Base-by-base conservation (phyloP, 1,284 basidiomycete genomes). In the Ganoderma lingzhi region DNA sequence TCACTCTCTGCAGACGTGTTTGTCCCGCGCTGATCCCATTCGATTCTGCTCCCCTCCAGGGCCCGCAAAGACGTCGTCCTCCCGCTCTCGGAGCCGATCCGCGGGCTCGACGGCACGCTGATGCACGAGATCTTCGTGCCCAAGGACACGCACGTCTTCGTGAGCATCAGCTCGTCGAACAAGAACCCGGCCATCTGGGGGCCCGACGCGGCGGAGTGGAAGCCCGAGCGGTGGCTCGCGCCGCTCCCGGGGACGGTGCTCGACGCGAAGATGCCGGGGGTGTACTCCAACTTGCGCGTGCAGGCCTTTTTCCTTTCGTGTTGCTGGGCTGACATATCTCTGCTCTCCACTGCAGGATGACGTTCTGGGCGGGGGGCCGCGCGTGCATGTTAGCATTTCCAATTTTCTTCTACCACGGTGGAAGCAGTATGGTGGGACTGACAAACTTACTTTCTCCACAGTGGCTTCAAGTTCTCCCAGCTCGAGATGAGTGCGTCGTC, bases 101-200 rank as follows among this genome's bases (percentile, higher is more conserved):
- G 39, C 14, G 64, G 64, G 4, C 10, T 63, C 23, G 62, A 69
- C 60, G 68, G 68, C 6, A 48, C 9, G 39, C 23, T 39, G 15
- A 41, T 69, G 39, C 56, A 63, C 42, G 64, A 65, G 64, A 69
- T 69, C 44, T 42, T 48, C 14, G 64, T 69, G 6, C 68, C 68
- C 32, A 63, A 65, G 56, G 63, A 63, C 55, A 69, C 68, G 14
- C 28, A 53, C 37, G 44, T 69, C 15, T 51, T 48, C 44, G 64
- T 69, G n/a, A 58, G 68, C 44, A 63, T 69, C 44, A n/a, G 4
- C 42, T 56, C 68, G 23, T 62, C 68, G 23, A 69, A 69, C 44
- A 42, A 37, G 53, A 63, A 80, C 48, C 82, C 80, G 67, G 76
- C 79, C 3, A 76, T 89, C 6, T 90, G 88, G 88, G 68, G 68